These are phyloP conservation scores for Fusarium subtropicale DNA, from an alignment of 2,329 filamentous ascomycete species.

Conservation along the genomic window DNA sequence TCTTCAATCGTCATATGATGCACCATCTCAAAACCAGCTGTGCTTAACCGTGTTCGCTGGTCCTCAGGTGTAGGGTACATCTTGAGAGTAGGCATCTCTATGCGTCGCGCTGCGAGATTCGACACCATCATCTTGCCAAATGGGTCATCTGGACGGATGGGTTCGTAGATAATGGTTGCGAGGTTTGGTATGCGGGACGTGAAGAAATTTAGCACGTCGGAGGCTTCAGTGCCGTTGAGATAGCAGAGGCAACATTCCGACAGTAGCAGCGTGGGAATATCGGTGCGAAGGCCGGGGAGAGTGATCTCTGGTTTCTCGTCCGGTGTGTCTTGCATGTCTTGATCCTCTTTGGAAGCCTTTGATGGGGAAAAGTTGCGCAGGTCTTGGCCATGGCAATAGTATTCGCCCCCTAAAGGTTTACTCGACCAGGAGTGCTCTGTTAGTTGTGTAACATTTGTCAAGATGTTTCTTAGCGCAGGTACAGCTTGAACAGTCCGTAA, in stretches of 20 bases:
- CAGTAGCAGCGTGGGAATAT: constrained; percentile 83
- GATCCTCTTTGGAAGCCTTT: not conserved
- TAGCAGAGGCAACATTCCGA: constrained; percentile 98
- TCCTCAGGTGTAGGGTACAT: constrained; percentile 75
- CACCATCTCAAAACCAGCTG: constrained; percentile 70
- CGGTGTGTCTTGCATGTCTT: not conserved
- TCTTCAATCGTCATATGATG: constrained; percentile 60
- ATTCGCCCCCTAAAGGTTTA: constrained; percentile 55
- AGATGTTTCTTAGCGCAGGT: constrained; percentile 54
- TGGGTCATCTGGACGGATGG: constrained; percentile 82
- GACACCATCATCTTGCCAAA: constrained; percentile 94
- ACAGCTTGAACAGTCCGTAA: constrained; percentile 64
- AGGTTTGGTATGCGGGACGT: constrained; percentile 61
- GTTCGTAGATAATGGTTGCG: constrained; percentile 85
- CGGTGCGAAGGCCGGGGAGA: constrained; percentile 59
- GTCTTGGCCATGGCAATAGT: constrained; percentile 74
- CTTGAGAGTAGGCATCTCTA: constrained; percentile 84
- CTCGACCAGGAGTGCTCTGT: constrained; percentile 57
- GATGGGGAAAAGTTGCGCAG: constrained; percentile 60
- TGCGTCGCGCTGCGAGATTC: constrained; percentile 84
- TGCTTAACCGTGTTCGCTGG: constrained; percentile 74
- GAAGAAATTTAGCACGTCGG: constrained; percentile 74
- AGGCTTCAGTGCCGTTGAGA: constrained; percentile 73
- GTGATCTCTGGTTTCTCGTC: constrained; percentile 13
- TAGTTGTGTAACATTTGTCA: constrained; percentile 52